phyloP scores from a whole-genome alignment of 371 early-diverging fungal genomes.

The Mortierella sp. region DNA sequence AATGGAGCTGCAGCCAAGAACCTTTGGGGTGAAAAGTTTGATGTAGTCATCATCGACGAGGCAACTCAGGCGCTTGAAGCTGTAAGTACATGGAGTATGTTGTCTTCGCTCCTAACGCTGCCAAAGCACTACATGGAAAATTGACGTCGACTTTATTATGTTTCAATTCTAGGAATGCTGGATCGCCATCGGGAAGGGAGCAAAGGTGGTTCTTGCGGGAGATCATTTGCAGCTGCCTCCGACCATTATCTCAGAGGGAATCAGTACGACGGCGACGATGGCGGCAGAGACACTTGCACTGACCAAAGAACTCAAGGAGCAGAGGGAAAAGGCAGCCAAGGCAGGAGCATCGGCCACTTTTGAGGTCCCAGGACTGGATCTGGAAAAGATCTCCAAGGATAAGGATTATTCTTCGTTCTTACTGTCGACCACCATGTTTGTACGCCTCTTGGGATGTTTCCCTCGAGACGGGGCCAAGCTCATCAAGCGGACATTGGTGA shows the following conservation, averaged over 20 bases:
- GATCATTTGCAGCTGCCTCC: slow-evolving; percentile 96
- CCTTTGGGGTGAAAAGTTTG: slow-evolving; percentile 79
- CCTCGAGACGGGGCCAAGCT: slow-evolving; percentile 32
- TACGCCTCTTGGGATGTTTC: slow-evolving; percentile 44
- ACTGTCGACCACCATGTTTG: slow-evolving; percentile 53
- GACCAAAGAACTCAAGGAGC: slow-evolving; percentile 40
- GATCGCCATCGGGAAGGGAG: slow-evolving; percentile 87
- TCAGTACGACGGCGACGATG: slow-evolving; percentile 49
- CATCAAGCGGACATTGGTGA: slow-evolving; percentile 78
- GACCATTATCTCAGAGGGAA: slow-evolving; percentile 68
- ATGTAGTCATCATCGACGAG: slow-evolving; percentile 96
- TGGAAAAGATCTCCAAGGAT: slow-evolving; percentile 65
- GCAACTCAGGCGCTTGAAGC: slow-evolving; percentile 90
- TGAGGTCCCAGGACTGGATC: slow-evolving; percentile 52
- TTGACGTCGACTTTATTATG: not conserved
- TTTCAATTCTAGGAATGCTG: slow-evolving; percentile 78
- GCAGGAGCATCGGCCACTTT: slow-evolving; percentile 35
- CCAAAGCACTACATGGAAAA: not conserved
- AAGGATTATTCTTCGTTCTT: slow-evolving; percentile 44
- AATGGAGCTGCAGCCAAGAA: slow-evolving; percentile 73
- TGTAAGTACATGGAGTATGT: slow-evolving; percentile 1
- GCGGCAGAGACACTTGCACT: slow-evolving; percentile 23
- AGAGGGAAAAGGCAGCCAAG: slow-evolving; percentile 32
- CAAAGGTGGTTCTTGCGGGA: slow-evolving; percentile 91
- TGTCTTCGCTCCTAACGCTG: not conserved